Conservation (phyloP, 352 stramenopile species). For the Phytophthora lateralis region DNA sequence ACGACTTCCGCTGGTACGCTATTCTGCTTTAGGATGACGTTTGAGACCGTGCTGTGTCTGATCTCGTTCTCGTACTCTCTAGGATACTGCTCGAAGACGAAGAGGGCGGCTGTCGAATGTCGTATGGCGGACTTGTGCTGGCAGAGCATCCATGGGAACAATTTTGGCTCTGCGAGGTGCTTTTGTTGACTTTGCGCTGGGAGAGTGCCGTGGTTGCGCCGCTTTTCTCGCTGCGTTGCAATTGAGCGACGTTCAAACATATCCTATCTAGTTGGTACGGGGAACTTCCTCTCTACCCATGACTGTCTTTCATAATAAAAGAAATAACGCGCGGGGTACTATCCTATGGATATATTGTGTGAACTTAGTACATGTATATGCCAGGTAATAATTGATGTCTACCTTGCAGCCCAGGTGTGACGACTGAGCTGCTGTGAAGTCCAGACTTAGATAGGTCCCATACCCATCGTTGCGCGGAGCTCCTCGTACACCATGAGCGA, state of each 20-base stretch:
- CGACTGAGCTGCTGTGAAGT: not conserved
- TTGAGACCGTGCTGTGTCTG: not conserved
- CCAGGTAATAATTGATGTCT: slow-evolving; percentile 12
- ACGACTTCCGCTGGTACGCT: slow-evolving; percentile 46
- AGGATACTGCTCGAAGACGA: slow-evolving; percentile 52
- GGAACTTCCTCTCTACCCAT: too few species aligned
- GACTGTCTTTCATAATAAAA: too few species aligned
- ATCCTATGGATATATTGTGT: too few species aligned
- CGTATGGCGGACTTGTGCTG: slow-evolving; percentile 40
- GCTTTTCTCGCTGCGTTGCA: slow-evolving; percentile 49
- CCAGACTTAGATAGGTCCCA: slow-evolving; percentile 47
- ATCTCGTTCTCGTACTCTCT: not conserved
- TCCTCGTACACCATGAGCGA: slow-evolving; percentile 75
- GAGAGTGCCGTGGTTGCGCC: slow-evolving; percentile 47
- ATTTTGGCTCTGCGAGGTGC: slow-evolving; percentile 61
- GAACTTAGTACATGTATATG: slow-evolving; percentile 4
- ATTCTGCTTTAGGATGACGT: not conserved
- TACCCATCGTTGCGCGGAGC: slow-evolving; percentile 46
- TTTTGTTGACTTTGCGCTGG: slow-evolving; percentile 51
- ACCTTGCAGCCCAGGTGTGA: not conserved
- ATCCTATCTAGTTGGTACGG: too few species aligned
- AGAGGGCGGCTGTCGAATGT: slow-evolving; percentile 41
- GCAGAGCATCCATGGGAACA: slow-evolving; percentile 42
- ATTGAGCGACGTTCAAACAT: slow-evolving; percentile 14
- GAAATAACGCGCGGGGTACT: too few species aligned